Evolutionary conservation across 495 filamentous ascomycete species (phyloP), one percentile per base, ranked within the genome.

Genomic region (Neurospora hispaniola): DNA sequence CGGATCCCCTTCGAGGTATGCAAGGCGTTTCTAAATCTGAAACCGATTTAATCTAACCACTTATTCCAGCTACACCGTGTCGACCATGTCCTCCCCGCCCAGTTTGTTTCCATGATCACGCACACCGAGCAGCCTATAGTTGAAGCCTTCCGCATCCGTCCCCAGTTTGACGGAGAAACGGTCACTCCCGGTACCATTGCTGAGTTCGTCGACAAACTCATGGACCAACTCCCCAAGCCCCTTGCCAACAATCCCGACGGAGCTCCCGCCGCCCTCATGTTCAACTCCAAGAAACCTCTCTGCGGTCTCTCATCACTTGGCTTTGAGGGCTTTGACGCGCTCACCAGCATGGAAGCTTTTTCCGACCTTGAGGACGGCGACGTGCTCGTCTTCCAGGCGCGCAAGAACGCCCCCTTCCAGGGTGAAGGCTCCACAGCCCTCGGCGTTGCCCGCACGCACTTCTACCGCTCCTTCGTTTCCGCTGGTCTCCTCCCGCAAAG

Each of bases 381-480:
- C 75, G 79, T 97, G 6, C 82, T 98, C 66, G 83, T 97, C 31
- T 81, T 96, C 40, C 93, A 96, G 84, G 93, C 94, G 16, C 91
- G 94, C 23, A 82, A 88, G 70, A 84, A 88, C 20, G 83, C 78
- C 18, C 85, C 89, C 3, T 88, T 91, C 76, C 78, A 84, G 14
- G 90, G 87, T 69, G 54, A 66, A 66, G 88, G 94, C 20, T 94
- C 90, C 1, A 98, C 96, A 0, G 81, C 88, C n/a, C 81, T 98
- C 3, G 96, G 96, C 43, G 87, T 89, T 48, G 84, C 97, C 31
- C 89, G 96, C 20, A 89, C 87, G 4, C 88, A 90, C 0, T 77
- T 98, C 1, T 89, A 94, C 78, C 85, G 87, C 27, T 83, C 85
- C 35, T 93, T 92, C 12, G 84, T 94, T 3, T 82, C 85, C 42